Evolutionary conservation across 352 stramenopile genomes (phyloP).

Genomic region (Phytophthora nicotianae): DNA sequence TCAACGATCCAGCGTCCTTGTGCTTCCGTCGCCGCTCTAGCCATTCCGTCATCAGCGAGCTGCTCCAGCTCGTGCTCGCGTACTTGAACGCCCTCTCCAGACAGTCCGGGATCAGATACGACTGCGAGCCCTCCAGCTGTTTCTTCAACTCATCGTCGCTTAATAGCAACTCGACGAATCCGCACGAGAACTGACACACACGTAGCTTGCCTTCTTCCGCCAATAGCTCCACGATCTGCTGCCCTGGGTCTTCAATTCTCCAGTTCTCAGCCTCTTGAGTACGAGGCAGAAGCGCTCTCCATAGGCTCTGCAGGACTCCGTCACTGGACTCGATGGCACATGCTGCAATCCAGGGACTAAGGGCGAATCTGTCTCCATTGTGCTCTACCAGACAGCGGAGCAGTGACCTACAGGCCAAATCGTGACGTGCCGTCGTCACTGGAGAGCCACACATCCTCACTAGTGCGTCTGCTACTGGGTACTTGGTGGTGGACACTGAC

Average conservation of each 20-base stretch:
- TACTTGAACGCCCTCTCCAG: constrained; percentile 57
- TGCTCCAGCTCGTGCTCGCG: constrained; percentile 43
- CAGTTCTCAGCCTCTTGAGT: constrained; percentile 28
- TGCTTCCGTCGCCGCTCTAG: constrained; percentile 32
- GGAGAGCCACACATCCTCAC: constrained; percentile 38
- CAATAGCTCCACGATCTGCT: constrained; percentile 64
- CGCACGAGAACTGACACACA: constrained; percentile 42
- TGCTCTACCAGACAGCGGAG: constrained; percentile 75
- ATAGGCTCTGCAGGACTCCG: constrained; percentile 49
- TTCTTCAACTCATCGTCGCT: constrained; percentile 37
- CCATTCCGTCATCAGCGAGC: constrained; percentile 41
- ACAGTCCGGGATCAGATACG: constrained; percentile 51
- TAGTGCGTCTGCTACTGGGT: constrained; percentile 74
- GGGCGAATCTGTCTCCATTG: constrained; percentile 76
- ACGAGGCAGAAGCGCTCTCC: constrained; percentile 47
- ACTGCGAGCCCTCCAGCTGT: constrained; percentile 31
- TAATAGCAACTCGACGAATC: constrained; percentile 51
- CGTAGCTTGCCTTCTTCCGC: constrained; percentile 51
- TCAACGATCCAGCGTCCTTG: constrained; percentile 17
- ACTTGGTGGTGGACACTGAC: constrained; percentile 60
- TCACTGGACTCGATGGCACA: constrained; percentile 70
- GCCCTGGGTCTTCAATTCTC: constrained; percentile 42
- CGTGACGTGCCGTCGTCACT: constrained; percentile 42
- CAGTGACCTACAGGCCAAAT: constrained; percentile 70
- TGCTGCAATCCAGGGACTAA: constrained; percentile 74